Percentiles rank a stretch among this genome's conserved stretches.
Conservation (phyloP, 1,284 basidiomycete species). For the Leccinum pachyderme region DNA sequence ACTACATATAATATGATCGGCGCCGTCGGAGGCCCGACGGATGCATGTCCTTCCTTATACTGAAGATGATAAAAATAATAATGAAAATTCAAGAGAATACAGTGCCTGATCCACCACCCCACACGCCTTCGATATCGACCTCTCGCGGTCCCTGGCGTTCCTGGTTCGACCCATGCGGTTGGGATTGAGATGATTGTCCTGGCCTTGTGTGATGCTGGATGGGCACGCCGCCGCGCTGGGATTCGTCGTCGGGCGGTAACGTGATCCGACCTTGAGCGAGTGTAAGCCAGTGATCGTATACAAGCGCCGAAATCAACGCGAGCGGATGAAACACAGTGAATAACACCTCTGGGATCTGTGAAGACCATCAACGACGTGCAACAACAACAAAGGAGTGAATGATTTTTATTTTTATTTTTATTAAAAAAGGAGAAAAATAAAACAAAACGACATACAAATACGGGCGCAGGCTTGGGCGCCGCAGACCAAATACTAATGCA, state of each 20-base stretch:
- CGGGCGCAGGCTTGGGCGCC: slow-evolving; percentile 56
- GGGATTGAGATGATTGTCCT: slow-evolving; percentile 1
- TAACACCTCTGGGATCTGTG: slow-evolving; percentile 52
- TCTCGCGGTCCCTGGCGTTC: slow-evolving; percentile 30
- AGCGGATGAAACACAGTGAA: slow-evolving; percentile 64
- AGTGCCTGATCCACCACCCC: slow-evolving; percentile 17
- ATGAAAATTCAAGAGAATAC: background rate
- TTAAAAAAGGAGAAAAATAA: background rate
- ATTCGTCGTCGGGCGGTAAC: slow-evolving; percentile 40
- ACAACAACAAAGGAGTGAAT: background rate
- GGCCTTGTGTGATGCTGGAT: background rate
- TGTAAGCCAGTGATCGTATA: slow-evolving; percentile 37
- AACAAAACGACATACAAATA: slow-evolving; percentile 50
- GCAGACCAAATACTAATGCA: slow-evolving; percentile 61
- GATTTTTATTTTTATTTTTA: background rate
- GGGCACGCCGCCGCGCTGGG: background rate
- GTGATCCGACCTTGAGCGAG: slow-evolving; percentile 38
- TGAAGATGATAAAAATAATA: background rate
- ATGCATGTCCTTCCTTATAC: background rate
- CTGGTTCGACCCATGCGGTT: slow-evolving; percentile 1
- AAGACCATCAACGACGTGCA: background rate
- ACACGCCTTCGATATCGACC: slow-evolving; percentile 31
- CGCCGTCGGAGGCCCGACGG: background rate
- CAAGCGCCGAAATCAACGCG: slow-evolving; percentile 41
- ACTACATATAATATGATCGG: background rate